A percentile compares a stretch with the other conserved stretches of the same genome.
Conservation (phyloP, 2,329 filamentous ascomycete species). For the Trichoderma sp. region DNA sequence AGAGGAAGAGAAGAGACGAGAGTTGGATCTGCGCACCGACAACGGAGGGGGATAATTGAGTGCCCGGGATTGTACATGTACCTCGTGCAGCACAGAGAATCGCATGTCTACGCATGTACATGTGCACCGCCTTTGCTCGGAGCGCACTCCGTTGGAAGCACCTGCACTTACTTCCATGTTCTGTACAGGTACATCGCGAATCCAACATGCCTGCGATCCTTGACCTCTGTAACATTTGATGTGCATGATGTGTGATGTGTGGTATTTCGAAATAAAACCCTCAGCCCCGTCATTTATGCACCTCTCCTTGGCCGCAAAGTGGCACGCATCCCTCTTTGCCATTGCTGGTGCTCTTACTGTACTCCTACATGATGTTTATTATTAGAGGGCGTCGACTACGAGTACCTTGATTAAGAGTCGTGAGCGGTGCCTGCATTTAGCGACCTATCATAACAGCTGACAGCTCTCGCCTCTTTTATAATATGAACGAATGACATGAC, state of each 20-base stretch:
- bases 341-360: too few relatives aligned
- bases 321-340: neutral
- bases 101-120: too few relatives aligned
- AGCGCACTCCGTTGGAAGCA: neutral
- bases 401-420: neutral
- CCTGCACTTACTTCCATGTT: neutral
- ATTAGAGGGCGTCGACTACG: neutral
- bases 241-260: neutral
- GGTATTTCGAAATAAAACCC: neutral
- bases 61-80: neutral
- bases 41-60: neutral
- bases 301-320: neutral
- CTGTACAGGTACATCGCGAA: neutral
- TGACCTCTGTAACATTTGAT: neutral
- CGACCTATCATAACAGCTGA: constrained; percentile 8
- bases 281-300: neutral
- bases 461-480: neutral
- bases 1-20: neutral
- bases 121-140: neutral
- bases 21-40: constrained; percentile 7
- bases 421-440: constrained; percentile 6
- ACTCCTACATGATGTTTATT: neutral
- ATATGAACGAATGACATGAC: neutral
- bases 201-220: neutral
- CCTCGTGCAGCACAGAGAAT: too few relatives aligned